Conservation (phyloP, 2,329 filamentous ascomycete genomes). For the Fusarium sp. region DNA sequence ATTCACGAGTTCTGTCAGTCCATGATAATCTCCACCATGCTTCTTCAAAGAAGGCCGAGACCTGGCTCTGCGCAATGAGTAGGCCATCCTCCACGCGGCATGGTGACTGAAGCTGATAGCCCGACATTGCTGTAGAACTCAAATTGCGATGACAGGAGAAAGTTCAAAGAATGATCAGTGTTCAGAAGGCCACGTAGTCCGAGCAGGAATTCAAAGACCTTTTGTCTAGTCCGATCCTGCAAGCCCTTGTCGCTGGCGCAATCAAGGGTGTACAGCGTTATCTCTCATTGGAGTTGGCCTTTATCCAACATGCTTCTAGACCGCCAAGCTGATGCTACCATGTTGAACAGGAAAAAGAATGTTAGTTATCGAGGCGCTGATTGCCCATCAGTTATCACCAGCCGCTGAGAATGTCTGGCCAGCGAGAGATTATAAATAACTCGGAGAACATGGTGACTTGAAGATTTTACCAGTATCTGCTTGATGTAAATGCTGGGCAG, state of each 20-base stretch:
- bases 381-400: no score
- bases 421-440: no score
- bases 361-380: no score
- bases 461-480: no score
- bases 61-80: conserved; percentile 26
- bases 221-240: not conserved
- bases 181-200: not conserved
- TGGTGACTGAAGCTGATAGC: conserved; percentile 10
- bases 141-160: not conserved
- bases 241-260: not conserved
- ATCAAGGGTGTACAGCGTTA: not conserved
- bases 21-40: conserved; percentile 35
- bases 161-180: not conserved
- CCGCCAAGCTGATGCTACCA: not conserved
- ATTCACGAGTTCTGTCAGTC: conserved; percentile 12
- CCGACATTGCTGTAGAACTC: not conserved
- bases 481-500: no score
- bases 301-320: not conserved
- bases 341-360: not conserved
- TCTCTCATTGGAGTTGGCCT: not conserved
- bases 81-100: conserved; percentile 8
- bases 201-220: no score
- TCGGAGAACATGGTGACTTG: no score
- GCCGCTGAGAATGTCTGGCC: no score
- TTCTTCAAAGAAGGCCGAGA: conserved; percentile 29